Base-by-base conservation (phyloP, 352 stramenopile species). In the Phytopythium ostracodes region DNA sequence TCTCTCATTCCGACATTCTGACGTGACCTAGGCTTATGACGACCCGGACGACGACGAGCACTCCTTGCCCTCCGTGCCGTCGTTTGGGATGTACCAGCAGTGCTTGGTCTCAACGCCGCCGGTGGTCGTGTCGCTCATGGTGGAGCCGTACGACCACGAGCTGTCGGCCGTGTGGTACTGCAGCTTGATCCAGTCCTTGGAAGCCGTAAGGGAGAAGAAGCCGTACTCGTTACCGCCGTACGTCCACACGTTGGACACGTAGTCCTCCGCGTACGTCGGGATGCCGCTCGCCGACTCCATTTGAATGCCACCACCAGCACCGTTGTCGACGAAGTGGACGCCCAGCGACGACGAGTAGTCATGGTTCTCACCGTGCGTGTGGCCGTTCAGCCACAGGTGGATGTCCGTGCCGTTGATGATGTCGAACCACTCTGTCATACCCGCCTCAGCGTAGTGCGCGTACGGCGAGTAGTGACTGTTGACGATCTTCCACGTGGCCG, bases 251-350 rank as follows among this genome's bases (percentile, higher is more conserved):
- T 84, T 84, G 49, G 76, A 66, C 20, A 92, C 66, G 49, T 82
- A 73, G 50, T 61, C 54, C 36, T 69, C 59, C 2, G 77, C 79
- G 60, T 81, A 80, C 25, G 70, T 67, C 0, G 81, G 78, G 33
- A 90, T 88, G 40, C 79, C 81, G 40, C 78, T 87, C 2, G 81
- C 72, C 59, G 83, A 90, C 46, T 87, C 75, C 61, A 81, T 88
- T 65, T 88, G 75, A 52, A 91, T 91, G 61, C 81, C 81, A 12
- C 81, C 81, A 47, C 79, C 81, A 29, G 79, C 84, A 11, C 81
- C 84, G 47, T 92, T 92, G 58, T 91, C 81, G 12, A 92, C 70
- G 54, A 92, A 92, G 62, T 92, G 84, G 7, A 84, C 81, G 27
- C 72, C 73, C 51, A 87, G 66, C 14, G 60, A 65, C 20, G 71